Evolutionary conservation across 1,139 yeast genomes (phyloP).

Genomic region (Kurtzmaniella natalensis): DNA sequence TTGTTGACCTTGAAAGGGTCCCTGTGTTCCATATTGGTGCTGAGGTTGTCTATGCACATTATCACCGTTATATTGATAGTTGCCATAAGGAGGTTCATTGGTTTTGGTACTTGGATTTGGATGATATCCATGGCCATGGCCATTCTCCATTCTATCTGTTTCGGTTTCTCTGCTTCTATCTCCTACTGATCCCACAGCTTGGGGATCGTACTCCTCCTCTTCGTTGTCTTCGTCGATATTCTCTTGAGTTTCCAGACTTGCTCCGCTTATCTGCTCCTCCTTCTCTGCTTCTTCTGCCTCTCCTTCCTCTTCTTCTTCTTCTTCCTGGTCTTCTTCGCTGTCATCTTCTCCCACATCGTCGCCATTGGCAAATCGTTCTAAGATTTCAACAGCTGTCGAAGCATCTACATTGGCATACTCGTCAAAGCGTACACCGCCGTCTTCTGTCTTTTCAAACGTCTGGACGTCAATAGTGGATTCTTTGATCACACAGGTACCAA

Average conservation of each 20-base stretch:
- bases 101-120: too few relatives aligned
- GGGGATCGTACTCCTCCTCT: background rate
- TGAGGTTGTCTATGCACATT: too few relatives aligned
- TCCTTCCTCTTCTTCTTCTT: background rate
- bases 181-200: background rate
- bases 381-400: conserved; percentile 56
- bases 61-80: too few relatives aligned
- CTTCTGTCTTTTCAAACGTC: conserved; percentile 62
- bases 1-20: too few relatives aligned
- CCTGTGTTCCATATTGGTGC: too few relatives aligned
- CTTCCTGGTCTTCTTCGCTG: background rate
- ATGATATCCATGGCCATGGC: too few relatives aligned
- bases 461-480: conserved; percentile 62
- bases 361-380: conserved; percentile 26
- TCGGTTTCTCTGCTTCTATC: too few relatives aligned
- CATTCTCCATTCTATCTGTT: too few relatives aligned
- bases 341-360: conserved; percentile 18
- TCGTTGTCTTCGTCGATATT: too few relatives aligned
- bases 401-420: conserved; percentile 70
- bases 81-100: too few relatives aligned
- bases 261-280: too few relatives aligned
- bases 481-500: conserved; percentile 68
- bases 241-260: too few relatives aligned
- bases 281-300: background rate
- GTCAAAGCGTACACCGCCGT: conserved; percentile 76